Evolutionary conservation across 306 rosid species (phyloP).

Genomic region (Abrus precatorius): DNA sequence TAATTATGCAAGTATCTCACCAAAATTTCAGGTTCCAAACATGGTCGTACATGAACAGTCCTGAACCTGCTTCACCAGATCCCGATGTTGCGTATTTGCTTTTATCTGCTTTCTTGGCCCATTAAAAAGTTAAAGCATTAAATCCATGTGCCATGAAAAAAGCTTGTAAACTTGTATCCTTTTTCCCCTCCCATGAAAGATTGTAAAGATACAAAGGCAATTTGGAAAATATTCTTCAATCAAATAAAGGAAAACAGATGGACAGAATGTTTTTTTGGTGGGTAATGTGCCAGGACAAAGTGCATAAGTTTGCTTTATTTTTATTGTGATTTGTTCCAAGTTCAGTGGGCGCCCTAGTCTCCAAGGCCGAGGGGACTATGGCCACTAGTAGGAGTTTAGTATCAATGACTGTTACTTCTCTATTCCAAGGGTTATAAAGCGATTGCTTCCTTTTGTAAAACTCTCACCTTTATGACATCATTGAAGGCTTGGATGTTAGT

Average conservation of each 20-base stretch:
- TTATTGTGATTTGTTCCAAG: constrained; percentile 51
- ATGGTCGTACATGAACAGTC: constrained; percentile 55
- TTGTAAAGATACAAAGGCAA: constrained; percentile 56
- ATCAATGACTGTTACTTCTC: constrained; percentile 1
- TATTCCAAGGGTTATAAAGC: background rate
- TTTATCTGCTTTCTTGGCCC: constrained; percentile 56
- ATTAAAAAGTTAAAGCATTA: constrained; percentile 61
- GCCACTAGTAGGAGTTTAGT: constrained; percentile 15
- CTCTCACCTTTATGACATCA: constrained; percentile 41
- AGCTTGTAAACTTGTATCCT: constrained; percentile 57
- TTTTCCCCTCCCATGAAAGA: constrained; percentile 48
- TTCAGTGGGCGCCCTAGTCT: constrained; percentile 51
- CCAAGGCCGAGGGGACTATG: constrained; percentile 27
- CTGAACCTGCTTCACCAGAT: constrained; percentile 56
- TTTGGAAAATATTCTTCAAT: constrained; percentile 66
- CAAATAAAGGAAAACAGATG: constrained; percentile 54
- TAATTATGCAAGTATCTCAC: background rate
- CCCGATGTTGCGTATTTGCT: constrained; percentile 59
- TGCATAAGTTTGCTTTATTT: constrained; percentile 53
- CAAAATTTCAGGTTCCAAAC: constrained; percentile 51
- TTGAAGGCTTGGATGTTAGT: constrained; percentile 41
- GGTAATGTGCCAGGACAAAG: constrained; percentile 61
- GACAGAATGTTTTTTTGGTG: constrained; percentile 62
- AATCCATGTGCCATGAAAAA: constrained; percentile 67
- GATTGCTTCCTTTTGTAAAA: background rate